Percentiles rank a stretch among this genome's conserved stretches.
These are phyloP conservation scores for Ogataea parapolymorpha DNA, from an alignment of 805 yeast species.

Conservation along the genomic window DNA sequence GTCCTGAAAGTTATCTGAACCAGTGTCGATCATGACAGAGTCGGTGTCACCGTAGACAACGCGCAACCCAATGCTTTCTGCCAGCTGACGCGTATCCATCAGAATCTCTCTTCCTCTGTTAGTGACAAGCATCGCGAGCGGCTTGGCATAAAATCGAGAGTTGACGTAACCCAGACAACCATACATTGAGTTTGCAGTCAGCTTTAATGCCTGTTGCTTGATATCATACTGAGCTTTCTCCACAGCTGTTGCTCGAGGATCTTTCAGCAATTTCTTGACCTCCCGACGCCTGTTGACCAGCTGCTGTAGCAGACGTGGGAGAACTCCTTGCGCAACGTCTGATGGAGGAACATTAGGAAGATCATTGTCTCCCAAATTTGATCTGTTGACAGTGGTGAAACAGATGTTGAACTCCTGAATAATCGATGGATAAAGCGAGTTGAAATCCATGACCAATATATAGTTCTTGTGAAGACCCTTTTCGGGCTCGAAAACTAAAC, in stretches of 20 bases:
- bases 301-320: slow-evolving; percentile 78
- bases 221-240: slow-evolving; percentile 87
- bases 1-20: slow-evolving; percentile 61
- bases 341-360: slow-evolving; percentile 67
- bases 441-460: slow-evolving; percentile 95
- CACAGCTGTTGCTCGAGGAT: slow-evolving; percentile 56
- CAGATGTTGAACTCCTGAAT: slow-evolving; percentile 97
- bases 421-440: slow-evolving; percentile 93
- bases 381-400: slow-evolving; percentile 89
- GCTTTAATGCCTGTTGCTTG: slow-evolving; percentile 90
- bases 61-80: slow-evolving; percentile 75
- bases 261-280: slow-evolving; percentile 81
- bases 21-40: slow-evolving; percentile 97
- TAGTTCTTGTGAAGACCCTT: slow-evolving; percentile 89
- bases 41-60: slow-evolving; percentile 99
- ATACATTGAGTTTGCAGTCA: slow-evolving; percentile 99
- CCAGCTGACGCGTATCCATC: slow-evolving; percentile 88
- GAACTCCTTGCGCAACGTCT: slow-evolving; percentile 66
- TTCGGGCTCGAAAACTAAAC: slow-evolving; percentile 95
- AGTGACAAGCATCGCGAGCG: slow-evolving; percentile 93
- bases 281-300: slow-evolving; percentile 90
- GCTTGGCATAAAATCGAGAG: slow-evolving; percentile 93
- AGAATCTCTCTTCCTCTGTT: slow-evolving; percentile 93
- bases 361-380: slow-evolving; percentile 39
- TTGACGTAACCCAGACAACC: slow-evolving; percentile 94